A percentile compares a stretch with the other conserved stretches of the same genome.
phyloP scores from a whole-genome alignment of 257 asterid species.

The Euphrasia confusa region DNA sequence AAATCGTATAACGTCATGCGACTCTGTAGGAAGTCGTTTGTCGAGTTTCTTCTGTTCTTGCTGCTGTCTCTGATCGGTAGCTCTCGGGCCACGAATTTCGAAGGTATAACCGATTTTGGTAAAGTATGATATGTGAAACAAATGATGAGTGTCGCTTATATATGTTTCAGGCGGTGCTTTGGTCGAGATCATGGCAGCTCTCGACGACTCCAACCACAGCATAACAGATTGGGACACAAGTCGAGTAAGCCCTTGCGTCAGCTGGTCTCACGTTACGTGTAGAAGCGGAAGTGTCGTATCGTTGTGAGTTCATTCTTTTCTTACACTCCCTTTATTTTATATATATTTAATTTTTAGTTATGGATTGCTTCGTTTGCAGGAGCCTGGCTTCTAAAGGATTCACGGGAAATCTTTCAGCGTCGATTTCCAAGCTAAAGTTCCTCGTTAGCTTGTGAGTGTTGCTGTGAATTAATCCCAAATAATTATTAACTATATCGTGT shows the following conservation, averaged over 20 bases:
- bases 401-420: slow-evolving; percentile 72
- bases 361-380: slow-evolving; percentile 37
- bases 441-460: slow-evolving; percentile 55
- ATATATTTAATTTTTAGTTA: neutral
- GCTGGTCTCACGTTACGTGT: slow-evolving; percentile 87
- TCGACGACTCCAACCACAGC: slow-evolving; percentile 56
- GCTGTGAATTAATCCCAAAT: too few relatives aligned
- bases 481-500: too few relatives aligned
- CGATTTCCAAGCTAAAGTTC: slow-evolving; percentile 57
- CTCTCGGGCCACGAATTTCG: slow-evolving; percentile 48
- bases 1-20: neutral
- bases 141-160: neutral
- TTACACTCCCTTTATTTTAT: too few relatives aligned
- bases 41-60: slow-evolving; percentile 32
- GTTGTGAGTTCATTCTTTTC: slow-evolving; percentile 38
- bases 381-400: slow-evolving; percentile 69
- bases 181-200: slow-evolving; percentile 43
- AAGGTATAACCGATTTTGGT: slow-evolving; percentile 37
- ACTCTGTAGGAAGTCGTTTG: neutral
- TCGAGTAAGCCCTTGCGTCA: slow-evolving; percentile 83
- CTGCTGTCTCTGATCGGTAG: slow-evolving; percentile 28
- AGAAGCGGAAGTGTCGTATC: slow-evolving; percentile 59
- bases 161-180: slow-evolving; percentile 60
- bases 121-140: neutral
- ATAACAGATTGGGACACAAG: slow-evolving; percentile 53